phyloP scores from a whole-genome alignment of 352 stramenopile genomes.

The Pythium graminicola region DNA sequence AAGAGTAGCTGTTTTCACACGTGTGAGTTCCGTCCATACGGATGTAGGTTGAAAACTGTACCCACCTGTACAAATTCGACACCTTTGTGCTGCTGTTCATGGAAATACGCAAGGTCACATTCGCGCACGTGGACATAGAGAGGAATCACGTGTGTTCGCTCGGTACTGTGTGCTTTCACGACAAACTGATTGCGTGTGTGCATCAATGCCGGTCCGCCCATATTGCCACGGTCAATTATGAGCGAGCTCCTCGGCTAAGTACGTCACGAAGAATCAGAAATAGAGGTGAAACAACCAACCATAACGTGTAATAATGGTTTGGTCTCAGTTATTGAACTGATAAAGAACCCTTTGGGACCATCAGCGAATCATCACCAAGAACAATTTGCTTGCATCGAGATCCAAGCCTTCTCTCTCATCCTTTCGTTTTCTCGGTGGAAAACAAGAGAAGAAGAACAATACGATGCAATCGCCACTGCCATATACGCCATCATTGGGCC shows the following conservation, averaged over 20 bases:
- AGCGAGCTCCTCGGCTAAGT: conserved; percentile 1
- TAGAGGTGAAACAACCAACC: not conserved
- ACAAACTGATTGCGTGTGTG: conserved; percentile 61
- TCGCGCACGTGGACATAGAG: conserved; percentile 52
- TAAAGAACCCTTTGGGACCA: conserved; percentile 1
- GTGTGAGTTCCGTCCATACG: not conserved
- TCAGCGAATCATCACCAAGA: conserved; percentile 8
- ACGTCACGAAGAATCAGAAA: conserved; percentile 4
- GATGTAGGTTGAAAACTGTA: not conserved
- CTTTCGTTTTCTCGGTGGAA: not conserved
- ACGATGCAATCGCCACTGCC: conserved; percentile 63
- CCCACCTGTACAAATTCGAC: conserved; percentile 36
- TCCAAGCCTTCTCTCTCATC: not conserved
- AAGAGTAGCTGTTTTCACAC: conserved; percentile 12
- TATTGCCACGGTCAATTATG: too few relatives aligned
- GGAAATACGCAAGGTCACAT: conserved; percentile 55
- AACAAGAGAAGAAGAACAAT: not conserved
- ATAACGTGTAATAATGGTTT: not conserved
- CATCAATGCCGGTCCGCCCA: conserved; percentile 27
- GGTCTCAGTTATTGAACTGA: conserved; percentile 10
- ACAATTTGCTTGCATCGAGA: not conserved
- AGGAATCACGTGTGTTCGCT: conserved; percentile 47
- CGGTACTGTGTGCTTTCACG: conserved; percentile 33
- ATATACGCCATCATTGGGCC: conserved; percentile 33
- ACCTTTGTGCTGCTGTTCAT: conserved; percentile 22